Base-by-base conservation (phyloP, 2,329 filamentous ascomycete species). In the Clarireedia sp. region DNA sequence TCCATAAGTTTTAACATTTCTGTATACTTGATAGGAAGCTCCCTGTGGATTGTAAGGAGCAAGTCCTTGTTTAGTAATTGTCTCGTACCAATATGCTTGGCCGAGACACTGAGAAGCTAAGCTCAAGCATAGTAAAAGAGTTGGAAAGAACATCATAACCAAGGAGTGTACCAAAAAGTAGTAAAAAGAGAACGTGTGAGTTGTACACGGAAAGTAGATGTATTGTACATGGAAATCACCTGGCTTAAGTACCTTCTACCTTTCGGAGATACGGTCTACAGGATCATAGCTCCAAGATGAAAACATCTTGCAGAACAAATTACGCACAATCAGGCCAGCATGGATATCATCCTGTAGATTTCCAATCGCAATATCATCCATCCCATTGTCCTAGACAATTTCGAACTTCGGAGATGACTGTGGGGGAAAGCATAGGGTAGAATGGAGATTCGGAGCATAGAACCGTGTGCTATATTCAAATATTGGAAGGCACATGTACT, bases 21-120 rank as follows among this genome's bases (percentile, higher is more conserved):
- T 52, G 23, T 51, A 64, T 0, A 65, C 62, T 24, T 55, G 26
- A 46, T 63, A 65, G 8, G 46, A 44, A 29, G 58, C 33, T 8
- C 60, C 60, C 40, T 51, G 41, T 8, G 58, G 51, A 12, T 54
- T 54, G 26, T 54, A 63, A 29, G 63, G 56, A 48, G 63, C 57
- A 23, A 57, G 29, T 12, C 62, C 63, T 41, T 63, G 60, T 33
- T 65, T 58, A 6, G 53, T 21, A 38, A 65, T 65, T 4, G 51
- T 43, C 38, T 65, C 63, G 45, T 63, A 62, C 62, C 60, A 64
- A 47, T 62, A 65, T 17, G 48, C 24, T 40, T 58, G 56, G 16
- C 40, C 43, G 17, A 56, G 37, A 24, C 36, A 50, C 26, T 52
- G 54, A 33, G 53, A 19, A 26, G 43, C 49, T 19, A 57, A 26